A percentile compares a stretch with the other conserved stretches of the same genome.
Evolutionary conservation across 1,284 basidiomycete genomes (phyloP).

Genomic region (Austroboletus niveus): DNA sequence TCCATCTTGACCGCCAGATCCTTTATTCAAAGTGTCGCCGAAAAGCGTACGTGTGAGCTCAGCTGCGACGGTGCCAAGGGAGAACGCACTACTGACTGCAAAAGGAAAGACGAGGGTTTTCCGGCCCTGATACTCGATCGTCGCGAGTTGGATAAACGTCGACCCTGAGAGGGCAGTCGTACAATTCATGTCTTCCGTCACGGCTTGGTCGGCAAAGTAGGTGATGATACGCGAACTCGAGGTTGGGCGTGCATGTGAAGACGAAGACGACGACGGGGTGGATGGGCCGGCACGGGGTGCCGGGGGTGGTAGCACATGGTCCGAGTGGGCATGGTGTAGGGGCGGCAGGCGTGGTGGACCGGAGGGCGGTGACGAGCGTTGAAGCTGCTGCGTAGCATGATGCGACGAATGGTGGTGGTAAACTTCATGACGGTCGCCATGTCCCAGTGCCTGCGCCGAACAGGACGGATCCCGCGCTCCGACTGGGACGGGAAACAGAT

Average conservation of each 20-base stretch:
- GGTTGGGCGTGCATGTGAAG: constrained; percentile 1
- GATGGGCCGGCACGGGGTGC: constrained; percentile 3
- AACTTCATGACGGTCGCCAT: background rate
- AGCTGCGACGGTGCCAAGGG: background rate
- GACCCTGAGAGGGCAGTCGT: constrained; percentile 59
- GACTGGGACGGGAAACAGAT: constrained; percentile 54
- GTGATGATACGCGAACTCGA: constrained; percentile 37
- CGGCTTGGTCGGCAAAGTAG: constrained; percentile 37
- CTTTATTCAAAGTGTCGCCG: constrained; percentile 13
- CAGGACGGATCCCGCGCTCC: constrained; percentile 6
- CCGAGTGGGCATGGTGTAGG: constrained; percentile 16
- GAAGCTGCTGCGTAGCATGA: constrained; percentile 10
- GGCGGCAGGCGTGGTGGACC: constrained; percentile 13
- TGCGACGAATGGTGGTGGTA: background rate
- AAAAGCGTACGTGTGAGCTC: background rate
- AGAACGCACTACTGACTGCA: constrained; percentile 46
- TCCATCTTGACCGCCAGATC: constrained; percentile 63
- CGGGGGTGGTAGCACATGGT: constrained; percentile 6
- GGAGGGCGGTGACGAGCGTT: background rate
- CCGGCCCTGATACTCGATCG: constrained; percentile 56
- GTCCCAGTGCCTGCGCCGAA: background rate
- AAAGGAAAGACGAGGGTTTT: constrained; percentile 72
- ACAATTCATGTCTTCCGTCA: constrained; percentile 51
- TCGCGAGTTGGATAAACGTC: constrained; percentile 60
- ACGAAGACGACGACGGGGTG: background rate